These are phyloP conservation scores for Talaromyces sp. DNA, from an alignment of 2,329 filamentous ascomycete species.

Conservation along the genomic window DNA sequence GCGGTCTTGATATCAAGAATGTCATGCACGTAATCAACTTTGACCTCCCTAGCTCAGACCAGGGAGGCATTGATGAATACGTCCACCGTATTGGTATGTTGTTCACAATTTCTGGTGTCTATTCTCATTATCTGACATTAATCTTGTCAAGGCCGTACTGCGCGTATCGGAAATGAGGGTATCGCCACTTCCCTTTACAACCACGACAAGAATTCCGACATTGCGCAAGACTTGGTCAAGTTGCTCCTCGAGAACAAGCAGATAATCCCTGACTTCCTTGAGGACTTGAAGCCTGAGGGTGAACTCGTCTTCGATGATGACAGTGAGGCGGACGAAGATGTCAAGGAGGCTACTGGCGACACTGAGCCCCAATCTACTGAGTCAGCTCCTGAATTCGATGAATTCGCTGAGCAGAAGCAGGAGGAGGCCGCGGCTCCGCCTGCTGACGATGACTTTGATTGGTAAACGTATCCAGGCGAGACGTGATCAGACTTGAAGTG, in stretches of 20 bases:
- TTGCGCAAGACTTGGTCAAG: slow-evolving; percentile 71
- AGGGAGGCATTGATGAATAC: slow-evolving; percentile 92
- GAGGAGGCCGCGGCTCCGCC: background rate
- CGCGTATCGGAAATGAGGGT: slow-evolving; percentile 82
- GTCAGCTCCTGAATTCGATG: background rate
- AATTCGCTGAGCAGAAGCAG: background rate
- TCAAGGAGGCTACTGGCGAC: background rate
- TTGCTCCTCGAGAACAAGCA: slow-evolving; percentile 76
- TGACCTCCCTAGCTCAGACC: slow-evolving; percentile 66
- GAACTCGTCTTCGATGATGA: slow-evolving; percentile 50
- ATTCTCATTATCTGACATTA: background rate
- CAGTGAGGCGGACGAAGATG: slow-evolving; percentile 37
- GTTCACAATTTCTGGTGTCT: background rate
- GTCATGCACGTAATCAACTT: slow-evolving; percentile 92
- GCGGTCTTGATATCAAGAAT: slow-evolving; percentile 82
- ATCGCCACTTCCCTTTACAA: slow-evolving; percentile 86
- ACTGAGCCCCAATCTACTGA: background rate
- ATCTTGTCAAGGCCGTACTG: slow-evolving; percentile 66
- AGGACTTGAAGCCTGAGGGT: slow-evolving; percentile 48
- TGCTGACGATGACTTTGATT: background rate
- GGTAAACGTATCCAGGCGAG: background rate
- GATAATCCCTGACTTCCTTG: slow-evolving; percentile 74
- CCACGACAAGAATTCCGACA: slow-evolving; percentile 62
- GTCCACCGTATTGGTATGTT: slow-evolving; percentile 79
- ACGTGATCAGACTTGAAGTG: background rate